A percentile compares a stretch with the other conserved stretches of the same genome.
Conservation (phyloP, 768 basidiomycete genomes). For the Kwoniella europaea region DNA sequence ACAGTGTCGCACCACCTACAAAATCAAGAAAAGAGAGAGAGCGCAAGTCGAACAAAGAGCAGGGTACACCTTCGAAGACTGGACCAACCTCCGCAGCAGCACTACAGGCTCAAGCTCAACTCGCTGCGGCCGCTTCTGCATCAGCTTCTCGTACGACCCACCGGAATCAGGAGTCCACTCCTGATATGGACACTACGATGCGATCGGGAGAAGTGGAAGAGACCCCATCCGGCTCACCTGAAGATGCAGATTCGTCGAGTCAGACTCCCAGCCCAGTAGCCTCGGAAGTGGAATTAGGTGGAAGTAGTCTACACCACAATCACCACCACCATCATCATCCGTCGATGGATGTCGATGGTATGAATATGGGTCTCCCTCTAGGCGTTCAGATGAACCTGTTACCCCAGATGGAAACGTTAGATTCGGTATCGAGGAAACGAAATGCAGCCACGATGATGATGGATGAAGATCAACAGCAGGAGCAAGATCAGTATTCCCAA, state of each 20-base stretch:
- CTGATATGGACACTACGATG: slow-evolving; percentile 33
- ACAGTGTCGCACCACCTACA: slow-evolving; percentile 74
- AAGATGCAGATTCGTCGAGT: slow-evolving; percentile 39
- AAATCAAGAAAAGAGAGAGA: slow-evolving; percentile 57
- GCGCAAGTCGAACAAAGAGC: slow-evolving; percentile 40
- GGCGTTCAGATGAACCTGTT: slow-evolving; percentile 24
- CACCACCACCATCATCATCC: slow-evolving; percentile 1
- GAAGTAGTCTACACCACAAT: slow-evolving; percentile 7
- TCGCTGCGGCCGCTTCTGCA: slow-evolving; percentile 10
- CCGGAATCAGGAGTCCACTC: slow-evolving; percentile 35
- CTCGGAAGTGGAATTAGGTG: slow-evolving; percentile 8
- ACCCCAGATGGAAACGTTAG: slow-evolving; percentile 23
- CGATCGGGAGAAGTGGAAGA: slow-evolving; percentile 41
- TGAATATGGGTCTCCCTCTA: slow-evolving; percentile 16
- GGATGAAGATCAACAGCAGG: slow-evolving; percentile 45
- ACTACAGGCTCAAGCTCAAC: slow-evolving; percentile 48
- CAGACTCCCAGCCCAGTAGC: slow-evolving; percentile 44
- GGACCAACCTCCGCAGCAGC: slow-evolving; percentile 48
- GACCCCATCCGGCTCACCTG: slow-evolving; percentile 33
- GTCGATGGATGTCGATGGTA: slow-evolving; percentile 41
- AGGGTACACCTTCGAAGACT: slow-evolving; percentile 39
- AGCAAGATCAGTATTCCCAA: slow-evolving; percentile 37
- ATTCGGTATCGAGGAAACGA: slow-evolving; percentile 36
- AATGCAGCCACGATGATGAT: slow-evolving; percentile 32
- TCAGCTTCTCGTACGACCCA: slow-evolving; percentile 10